Conservation (phyloP, 2,329 filamentous ascomycete genomes). For the Cladobotryum protrusum region DNA sequence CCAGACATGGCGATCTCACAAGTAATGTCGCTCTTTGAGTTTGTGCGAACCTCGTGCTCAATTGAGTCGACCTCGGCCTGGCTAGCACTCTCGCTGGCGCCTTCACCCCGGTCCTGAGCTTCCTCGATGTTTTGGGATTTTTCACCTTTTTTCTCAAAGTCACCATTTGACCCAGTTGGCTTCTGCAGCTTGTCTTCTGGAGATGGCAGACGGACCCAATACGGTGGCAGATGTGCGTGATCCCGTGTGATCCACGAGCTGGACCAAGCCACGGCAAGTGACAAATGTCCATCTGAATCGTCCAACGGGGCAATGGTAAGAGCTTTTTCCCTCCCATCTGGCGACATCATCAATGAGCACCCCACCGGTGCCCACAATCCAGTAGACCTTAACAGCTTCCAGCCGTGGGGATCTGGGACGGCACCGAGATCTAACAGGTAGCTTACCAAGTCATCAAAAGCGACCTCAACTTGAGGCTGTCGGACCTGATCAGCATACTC, state of each 20-base stretch:
- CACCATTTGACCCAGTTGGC: neutral
- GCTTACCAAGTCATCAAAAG: conserved; percentile 53
- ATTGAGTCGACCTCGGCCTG: conserved; percentile 29
- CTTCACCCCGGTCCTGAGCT: conserved; percentile 1
- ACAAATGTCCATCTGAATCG: conserved; percentile 55
- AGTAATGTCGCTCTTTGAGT: conserved; percentile 29
- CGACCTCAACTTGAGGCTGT: conserved; percentile 46
- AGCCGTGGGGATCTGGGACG: conserved; percentile 52
- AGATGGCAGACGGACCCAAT: conserved; percentile 49
- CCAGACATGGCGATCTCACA: conserved; percentile 46
- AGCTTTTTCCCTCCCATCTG: conserved; percentile 42
- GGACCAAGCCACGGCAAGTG: conserved; percentile 51
- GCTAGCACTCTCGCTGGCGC: neutral
- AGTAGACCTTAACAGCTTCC: conserved; percentile 49
- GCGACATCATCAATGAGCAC: conserved; percentile 49
- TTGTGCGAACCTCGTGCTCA: conserved; percentile 23
- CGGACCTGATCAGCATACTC: conserved; percentile 54
- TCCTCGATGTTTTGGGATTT: conserved; percentile 7
- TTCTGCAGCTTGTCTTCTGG: conserved; percentile 9
- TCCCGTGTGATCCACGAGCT: conserved; percentile 48
- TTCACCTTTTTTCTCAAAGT: neutral
- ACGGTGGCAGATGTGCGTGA: conserved; percentile 48
- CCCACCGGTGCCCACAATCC: conserved; percentile 57
- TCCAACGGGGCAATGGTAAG: conserved; percentile 50
- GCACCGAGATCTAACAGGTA: conserved; percentile 60